These are phyloP conservation scores for Chalciporus sp. DNA, from an alignment of 1,284 basidiomycete species.

Conservation along the genomic window DNA sequence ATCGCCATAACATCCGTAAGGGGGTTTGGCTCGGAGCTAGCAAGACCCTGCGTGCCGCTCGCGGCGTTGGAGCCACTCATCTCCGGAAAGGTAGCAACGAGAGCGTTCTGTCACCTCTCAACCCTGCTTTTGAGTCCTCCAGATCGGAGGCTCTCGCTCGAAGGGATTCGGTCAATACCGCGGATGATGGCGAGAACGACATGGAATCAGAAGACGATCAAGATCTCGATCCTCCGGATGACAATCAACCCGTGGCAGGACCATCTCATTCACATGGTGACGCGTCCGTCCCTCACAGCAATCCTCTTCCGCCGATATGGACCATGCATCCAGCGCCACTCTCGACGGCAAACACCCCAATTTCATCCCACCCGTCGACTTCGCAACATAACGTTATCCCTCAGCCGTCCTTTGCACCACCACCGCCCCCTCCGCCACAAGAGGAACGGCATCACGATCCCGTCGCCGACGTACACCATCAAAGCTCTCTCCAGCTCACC, in stretches of 20 bases:
- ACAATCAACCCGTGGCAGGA: slow-evolving; percentile 28
- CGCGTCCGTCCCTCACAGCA: slow-evolving; percentile 30
- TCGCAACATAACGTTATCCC: slow-evolving; percentile 34
- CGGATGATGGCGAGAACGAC: slow-evolving; percentile 36
- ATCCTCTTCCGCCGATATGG: slow-evolving; percentile 38
- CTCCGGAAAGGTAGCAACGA: slow-evolving; percentile 38
- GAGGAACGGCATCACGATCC: slow-evolving; percentile 33
- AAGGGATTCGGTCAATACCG: slow-evolving; percentile 28
- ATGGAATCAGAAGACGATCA: slow-evolving; percentile 40
- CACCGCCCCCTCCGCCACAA: slow-evolving; percentile 2
- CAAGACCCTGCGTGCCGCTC: slow-evolving; percentile 34
- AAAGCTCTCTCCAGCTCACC: slow-evolving; percentile 33
- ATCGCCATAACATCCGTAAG: slow-evolving; percentile 71
- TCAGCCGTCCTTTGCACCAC: slow-evolving; percentile 25
- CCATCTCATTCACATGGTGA: slow-evolving; percentile 33
- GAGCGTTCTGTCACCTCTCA: slow-evolving; percentile 39
- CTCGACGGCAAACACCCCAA: slow-evolving; percentile 30
- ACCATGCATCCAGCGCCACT: slow-evolving; percentile 36
- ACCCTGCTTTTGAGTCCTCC: slow-evolving; percentile 36
- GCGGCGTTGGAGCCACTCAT: slow-evolving; percentile 35
- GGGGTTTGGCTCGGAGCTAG: slow-evolving; percentile 57
- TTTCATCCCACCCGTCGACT: slow-evolving; percentile 33
- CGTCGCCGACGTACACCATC: slow-evolving; percentile 32
- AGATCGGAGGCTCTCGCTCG: slow-evolving; percentile 30
- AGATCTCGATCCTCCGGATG: slow-evolving; percentile 33